These are phyloP conservation scores for Elsinoe necatrix DNA, from an alignment of 2,329 filamentous ascomycete genomes.

Conservation along the genomic window DNA sequence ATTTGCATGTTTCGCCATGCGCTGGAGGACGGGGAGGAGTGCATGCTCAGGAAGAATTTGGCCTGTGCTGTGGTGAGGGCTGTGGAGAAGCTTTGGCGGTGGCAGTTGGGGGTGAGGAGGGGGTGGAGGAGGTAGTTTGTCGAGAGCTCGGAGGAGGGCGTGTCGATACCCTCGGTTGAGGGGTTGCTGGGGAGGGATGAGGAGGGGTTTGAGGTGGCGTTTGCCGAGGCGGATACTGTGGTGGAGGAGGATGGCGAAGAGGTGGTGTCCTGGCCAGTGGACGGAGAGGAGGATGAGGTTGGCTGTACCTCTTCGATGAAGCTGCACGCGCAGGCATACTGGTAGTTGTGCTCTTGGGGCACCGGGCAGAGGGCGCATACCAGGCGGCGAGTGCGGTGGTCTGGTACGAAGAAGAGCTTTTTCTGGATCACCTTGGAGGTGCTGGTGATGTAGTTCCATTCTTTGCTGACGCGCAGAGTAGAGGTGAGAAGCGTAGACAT, in stretches of 20 bases:
- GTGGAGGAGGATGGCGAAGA: not conserved
- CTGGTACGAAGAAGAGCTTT: not conserved
- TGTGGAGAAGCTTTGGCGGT: not conserved
- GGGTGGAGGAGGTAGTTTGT: not conserved
- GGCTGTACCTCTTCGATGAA: not conserved
- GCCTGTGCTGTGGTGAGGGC: not conserved
- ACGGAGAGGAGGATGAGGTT: not conserved
- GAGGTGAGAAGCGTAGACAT: not conserved
- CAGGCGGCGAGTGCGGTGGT: not conserved
- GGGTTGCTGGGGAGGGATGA: not conserved
- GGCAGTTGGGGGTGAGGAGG: not conserved
- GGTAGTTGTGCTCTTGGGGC: not conserved
- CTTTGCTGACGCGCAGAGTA: not conserved
- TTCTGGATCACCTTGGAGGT: not conserved
- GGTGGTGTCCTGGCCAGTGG: not conserved
- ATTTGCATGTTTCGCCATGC: not conserved
- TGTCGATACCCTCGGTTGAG: not conserved
- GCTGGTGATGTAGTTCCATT: not conserved
- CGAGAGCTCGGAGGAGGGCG: not conserved
- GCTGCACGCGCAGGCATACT: not conserved
- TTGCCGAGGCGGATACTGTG: not conserved
- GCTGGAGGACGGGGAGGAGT: not conserved
- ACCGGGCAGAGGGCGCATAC: not conserved
- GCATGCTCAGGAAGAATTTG: not conserved
- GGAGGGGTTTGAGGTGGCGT: not conserved